Base-by-base conservation (phyloP, 73 alveolate species). In the Tetrahymena elliotti region DNA sequence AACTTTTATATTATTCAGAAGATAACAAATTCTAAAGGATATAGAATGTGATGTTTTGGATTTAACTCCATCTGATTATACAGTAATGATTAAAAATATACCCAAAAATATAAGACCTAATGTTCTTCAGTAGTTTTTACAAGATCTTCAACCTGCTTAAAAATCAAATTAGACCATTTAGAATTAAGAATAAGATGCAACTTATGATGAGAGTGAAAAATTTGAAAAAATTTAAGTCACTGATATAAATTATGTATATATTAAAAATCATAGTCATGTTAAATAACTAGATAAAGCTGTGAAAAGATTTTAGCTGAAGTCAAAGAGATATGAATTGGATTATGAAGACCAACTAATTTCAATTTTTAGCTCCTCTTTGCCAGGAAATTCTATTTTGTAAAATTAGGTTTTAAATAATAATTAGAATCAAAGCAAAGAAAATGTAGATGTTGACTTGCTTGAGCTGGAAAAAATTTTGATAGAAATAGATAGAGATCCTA, bases 61-160 rank as follows among this genome's bases (percentile, higher is more conserved):
- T 84, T 36, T 95, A 82, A 95, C 97, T 24, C 98, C 98, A 22
- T 92, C 96, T 18, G 98, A 96, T 37, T 96, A 93, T 52, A 96
- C 98, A n/a, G 97, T 96, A 27, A 94, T 96, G 97, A 95, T 95
- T 52, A 94, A 95, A 52, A 53, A 95, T 40, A 68, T 96, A 33
- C 88, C 88, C 10, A 68, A 68, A 68, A 68, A 68, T 24, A 68
- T 68, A 22, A 68, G 88, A 31, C 88, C 88, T 3, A 68, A 24
- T 68, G 88, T 68, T 31, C 38, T 68, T 22, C 3, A 68, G 88
- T 24, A 68, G 33, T 68, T 68, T 68, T 31, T 68, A 24, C 10
- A 68, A 31, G 88, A 68, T 27, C 3, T 68, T 16, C 13, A 16
- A 24, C 88, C 88, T 18, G 13, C 4, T 11, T 68, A 68, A 68